Evolutionary conservation across 352 stramenopile genomes (phyloP), one percentile per base, ranked within the genome.

Genomic region (Globisporangium canariense): DNA sequence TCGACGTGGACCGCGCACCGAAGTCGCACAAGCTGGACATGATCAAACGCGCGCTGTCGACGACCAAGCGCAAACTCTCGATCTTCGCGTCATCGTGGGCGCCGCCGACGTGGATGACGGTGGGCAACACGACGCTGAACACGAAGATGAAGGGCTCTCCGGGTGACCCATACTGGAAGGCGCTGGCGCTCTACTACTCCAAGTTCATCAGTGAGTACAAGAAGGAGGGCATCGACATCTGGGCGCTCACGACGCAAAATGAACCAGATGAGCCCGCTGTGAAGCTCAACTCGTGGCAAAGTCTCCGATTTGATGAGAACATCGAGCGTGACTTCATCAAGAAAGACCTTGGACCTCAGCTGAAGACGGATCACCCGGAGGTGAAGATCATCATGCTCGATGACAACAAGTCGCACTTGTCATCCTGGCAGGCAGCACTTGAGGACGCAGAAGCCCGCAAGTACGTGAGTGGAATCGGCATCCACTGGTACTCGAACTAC

Each of bases 171-270:
- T 90, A 94, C 58, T 89, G 89, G 80, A 65, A 79, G 20, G 84
- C 89, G 2, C 74, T 91, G 34, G 90, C 90, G 20, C 73, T 92
- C 5, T 97, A 97, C 63, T 94, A 96, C 69, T 81, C 78, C 66
- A 90, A 90, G 58, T 97, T 97, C 61, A 74, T 97, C 11, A 73
- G 74, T n/a, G 90, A 76, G 56, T 97, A 97, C 77, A 77, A 87
- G 43, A 68, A 70, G 8, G 75, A 88, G 59, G 79, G 82, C 7
- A 76, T 96, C 28, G 60, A 86, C 10, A 83, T 97, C 56, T 97
- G 86, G 86, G 86, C 75, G 30, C 73, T 96, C 52, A 97, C 88
- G 2, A 79, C 88, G 58, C 89, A 97, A 68, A 97, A 97, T 66
- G 89, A 97, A 58, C 87, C 89, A 4, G 83, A 89, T 38, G 74